Evolutionary conservation across 2,329 filamentous ascomycete species (phyloP), one percentile per base, ranked within the genome.

Genomic region (Alternaria tenuissima): DNA sequence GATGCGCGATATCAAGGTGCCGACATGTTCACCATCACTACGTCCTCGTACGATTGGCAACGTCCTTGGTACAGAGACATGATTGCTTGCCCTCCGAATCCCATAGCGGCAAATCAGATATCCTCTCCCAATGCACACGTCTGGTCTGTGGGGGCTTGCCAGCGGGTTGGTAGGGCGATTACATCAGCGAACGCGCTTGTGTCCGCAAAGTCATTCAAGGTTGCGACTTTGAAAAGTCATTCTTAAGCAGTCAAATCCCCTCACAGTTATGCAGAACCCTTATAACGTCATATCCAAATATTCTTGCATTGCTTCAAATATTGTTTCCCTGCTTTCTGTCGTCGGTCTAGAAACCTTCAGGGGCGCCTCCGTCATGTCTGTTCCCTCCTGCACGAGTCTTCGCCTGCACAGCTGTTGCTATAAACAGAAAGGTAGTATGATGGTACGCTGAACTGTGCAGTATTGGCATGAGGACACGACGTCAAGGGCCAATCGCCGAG

Each of bases 381-480:
- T 49, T 38, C 32, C 12, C 12, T 49, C 46, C 30, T 18, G 20
- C 32, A 49, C 30, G 46, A 36, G 46, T 24, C 32, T n/a, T 16
- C 36, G 36, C 34, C 22, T 41, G 49, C 49, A 52, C 34, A 30
- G 49, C 24, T 22, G 38, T 16, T 20, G 32, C 22, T 38, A 41
- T 39, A 52, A 30, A 52, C 36, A 52, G 34, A 26, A 38, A 52
- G 18, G 49, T 41, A 52, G 49, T 20, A 41, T 26, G 36, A 52
- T 20, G 34, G 34, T 34, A 41, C 26, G 34, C 46, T 38, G 30
- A 36, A 24, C 20, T 22, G 32, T 36, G 26, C 39, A 34, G 38
- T 34, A 43, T 44, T 26, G 41, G 41, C 30, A 18, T 26, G 7
- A 55, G 52, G 42, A 47, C n/a, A 55, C 41, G 52, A 16, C 24